Percentiles rank a stretch among this genome's conserved stretches.
phyloP scores from a whole-genome alignment of 1,284 basidiomycete genomes.

The Macrocystidia cucumis region DNA sequence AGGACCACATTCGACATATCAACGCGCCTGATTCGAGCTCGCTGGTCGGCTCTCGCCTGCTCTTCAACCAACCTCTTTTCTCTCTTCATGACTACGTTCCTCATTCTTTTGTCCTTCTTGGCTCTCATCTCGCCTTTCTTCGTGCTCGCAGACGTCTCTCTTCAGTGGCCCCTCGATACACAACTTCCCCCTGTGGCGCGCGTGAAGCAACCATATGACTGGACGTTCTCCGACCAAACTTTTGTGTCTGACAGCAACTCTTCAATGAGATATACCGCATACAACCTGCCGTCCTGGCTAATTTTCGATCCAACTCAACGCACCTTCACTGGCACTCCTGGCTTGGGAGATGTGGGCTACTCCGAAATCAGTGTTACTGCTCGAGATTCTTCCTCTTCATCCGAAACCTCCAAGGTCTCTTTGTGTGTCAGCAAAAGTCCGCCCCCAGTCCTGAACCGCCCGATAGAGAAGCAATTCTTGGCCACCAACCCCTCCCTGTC shows the following conservation, averaged over 20 bases:
- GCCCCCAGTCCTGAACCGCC: conserved; percentile 44
- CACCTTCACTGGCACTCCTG: conserved; percentile 51
- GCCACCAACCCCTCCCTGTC: conserved; percentile 53
- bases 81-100: conserved; percentile 52
- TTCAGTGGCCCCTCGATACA: conserved; percentile 41
- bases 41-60: conserved; percentile 51
- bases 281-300: conserved; percentile 56
- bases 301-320: conserved; percentile 45
- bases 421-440: conserved; percentile 56
- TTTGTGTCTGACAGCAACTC: conserved; percentile 47
- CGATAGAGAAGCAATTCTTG: conserved; percentile 58
- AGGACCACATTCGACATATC: conserved; percentile 6
- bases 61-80: conserved; percentile 34
- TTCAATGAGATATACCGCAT: conserved; percentile 36
- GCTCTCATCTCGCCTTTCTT: conserved; percentile 25
- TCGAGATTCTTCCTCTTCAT: conserved; percentile 35
- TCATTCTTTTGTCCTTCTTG: conserved; percentile 48
- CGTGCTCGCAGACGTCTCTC: conserved; percentile 35
- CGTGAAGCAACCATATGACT: conserved; percentile 47
- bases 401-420: conserved; percentile 44
- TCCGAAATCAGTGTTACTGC: conserved; percentile 50
- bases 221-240: conserved; percentile 54
- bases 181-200: conserved; percentile 64
- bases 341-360: conserved; percentile 45
- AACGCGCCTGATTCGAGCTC: conserved; percentile 24